Evolutionary conservation across 768 basidiomycete genomes (phyloP), one percentile per base, ranked within the genome.

Genomic region (Russula lepida): DNA sequence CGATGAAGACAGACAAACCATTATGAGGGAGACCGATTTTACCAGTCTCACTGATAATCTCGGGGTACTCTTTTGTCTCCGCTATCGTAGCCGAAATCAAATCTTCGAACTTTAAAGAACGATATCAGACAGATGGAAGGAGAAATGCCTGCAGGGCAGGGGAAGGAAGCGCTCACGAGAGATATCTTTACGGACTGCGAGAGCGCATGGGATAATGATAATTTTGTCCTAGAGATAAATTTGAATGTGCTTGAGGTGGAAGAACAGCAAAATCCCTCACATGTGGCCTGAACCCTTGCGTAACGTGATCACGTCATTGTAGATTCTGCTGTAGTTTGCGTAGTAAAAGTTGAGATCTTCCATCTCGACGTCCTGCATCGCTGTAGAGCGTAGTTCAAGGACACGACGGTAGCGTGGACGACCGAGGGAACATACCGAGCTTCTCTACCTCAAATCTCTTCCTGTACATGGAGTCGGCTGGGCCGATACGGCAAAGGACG

Each of bases 161-260:
- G 28, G 25, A 25, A 32, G 46, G 56, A 37, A 30, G 61, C 15
- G 63, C 76, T 28, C 60, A 90, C 91, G 71, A 97, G 75, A 11
- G 95, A 97, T 71, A 98, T 95, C 76, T 97, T 98, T 65, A 95
- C 95, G 17, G 93, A 95, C 78, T 97, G 95, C 19, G 95, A 87
- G 46, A 98, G 81, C 0, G 95, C 94, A 72, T 98, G 93, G 17
- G 95, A 97, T 48, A 98, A 74, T 2, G 95, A 94, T 8, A 98
- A 77, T 74, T 97, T 98, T 5, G 95, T 97, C 94, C 94, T 97
- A 68, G 25, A 64, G 23, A 43, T 21, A 35, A 50, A 39, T 19
- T 44, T 57, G 9, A 61, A 43, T 56, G 54, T 32, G 54, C 32
- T 39, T 49, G 35, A 41, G 56, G 19, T 48, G 59, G 62, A 17